Conservation (phyloP, 2,329 filamentous ascomycete species). For the Dactylellina cionopaga region DNA sequence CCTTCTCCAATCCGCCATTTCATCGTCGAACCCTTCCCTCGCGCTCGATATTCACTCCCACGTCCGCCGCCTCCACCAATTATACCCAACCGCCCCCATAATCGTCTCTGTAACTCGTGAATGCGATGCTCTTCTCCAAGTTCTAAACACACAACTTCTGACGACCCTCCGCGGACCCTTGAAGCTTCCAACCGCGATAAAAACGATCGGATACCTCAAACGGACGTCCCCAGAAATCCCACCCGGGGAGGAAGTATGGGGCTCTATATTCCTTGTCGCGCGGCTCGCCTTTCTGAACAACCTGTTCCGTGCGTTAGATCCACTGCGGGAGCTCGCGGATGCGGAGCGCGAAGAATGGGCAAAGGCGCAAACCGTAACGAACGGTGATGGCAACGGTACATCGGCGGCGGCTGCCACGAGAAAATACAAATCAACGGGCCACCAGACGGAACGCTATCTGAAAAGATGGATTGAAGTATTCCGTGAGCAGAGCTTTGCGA, state of each 20-base stretch:
- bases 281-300: slow-evolving; percentile 80
- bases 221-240: slow-evolving; percentile 78
- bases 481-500: slow-evolving; percentile 94
- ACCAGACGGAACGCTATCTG: slow-evolving; percentile 92
- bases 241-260: slow-evolving; percentile 62
- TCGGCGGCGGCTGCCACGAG: slow-evolving; percentile 62
- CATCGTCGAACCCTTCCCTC: slow-evolving; percentile 78
- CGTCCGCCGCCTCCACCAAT: slow-evolving; percentile 81
- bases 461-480: slow-evolving; percentile 98
- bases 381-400: slow-evolving; percentile 58
- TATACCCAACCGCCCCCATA: slow-evolving; percentile 82
- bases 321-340: slow-evolving; percentile 86
- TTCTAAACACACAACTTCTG: slow-evolving; percentile 86
- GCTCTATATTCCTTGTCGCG: slow-evolving; percentile 80
- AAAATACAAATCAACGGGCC: slow-evolving; percentile 65
- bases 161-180: slow-evolving; percentile 79
- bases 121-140: slow-evolving; percentile 86
- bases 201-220: slow-evolving; percentile 89
- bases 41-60: slow-evolving; percentile 93
- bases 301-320: slow-evolving; percentile 84
- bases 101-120: slow-evolving; percentile 78
- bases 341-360: slow-evolving; percentile 66
- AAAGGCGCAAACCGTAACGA: slow-evolving; percentile 62
- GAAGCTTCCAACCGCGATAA: slow-evolving; percentile 87
- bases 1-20: slow-evolving; percentile 81